Evolutionary conservation across 805 yeast genomes (phyloP).

Genomic region (Aciculoconidium aculeatum): DNA sequence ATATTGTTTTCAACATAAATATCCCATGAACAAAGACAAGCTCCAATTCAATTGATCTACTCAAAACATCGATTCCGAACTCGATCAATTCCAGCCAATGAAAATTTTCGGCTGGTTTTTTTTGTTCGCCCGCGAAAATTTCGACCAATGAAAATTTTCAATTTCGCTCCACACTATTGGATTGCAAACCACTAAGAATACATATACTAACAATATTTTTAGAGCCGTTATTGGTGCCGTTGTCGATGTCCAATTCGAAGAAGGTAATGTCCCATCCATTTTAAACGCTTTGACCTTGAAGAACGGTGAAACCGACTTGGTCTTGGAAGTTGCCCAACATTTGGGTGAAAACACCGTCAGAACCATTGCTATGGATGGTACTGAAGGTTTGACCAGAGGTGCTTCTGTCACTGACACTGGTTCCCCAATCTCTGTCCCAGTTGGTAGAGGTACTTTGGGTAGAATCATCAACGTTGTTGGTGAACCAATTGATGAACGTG

Average conservation of each 20-base stretch:
- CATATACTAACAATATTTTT: conserved; percentile 28
- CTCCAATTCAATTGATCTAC: too few relatives aligned
- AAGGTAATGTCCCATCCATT: conserved; percentile 95
- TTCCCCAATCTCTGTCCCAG: conserved; percentile 98
- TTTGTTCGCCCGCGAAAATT: conserved; percentile 3
- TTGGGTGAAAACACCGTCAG: conserved; percentile 99
- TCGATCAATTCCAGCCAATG: not conserved
- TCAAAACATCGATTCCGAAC: too few relatives aligned
- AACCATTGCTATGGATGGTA: conserved; percentile 99
- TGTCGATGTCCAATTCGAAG: conserved; percentile 98
- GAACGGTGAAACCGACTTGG: conserved; percentile 70
- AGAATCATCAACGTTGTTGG: conserved; percentile 97
- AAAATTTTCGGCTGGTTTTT: conserved; percentile 1
- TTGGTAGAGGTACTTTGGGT: conserved; percentile 98
- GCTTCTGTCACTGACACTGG: conserved; percentile 89
- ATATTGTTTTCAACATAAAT: too few relatives aligned
- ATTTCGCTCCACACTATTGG: conserved; percentile 1
- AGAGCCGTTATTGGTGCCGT: conserved; percentile 99
- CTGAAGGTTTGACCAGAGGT: conserved; percentile 99
- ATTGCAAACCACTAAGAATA: conserved; percentile 1
- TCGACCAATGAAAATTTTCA: conserved; percentile 26
- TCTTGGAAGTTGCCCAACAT: conserved; percentile 98
- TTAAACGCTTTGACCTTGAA: conserved; percentile 92
- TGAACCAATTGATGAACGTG: conserved; percentile 99
- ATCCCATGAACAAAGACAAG: too few relatives aligned